Base-by-base conservation (phyloP, 352 stramenopile genomes). In the Phytopythium delawarense region DNA sequence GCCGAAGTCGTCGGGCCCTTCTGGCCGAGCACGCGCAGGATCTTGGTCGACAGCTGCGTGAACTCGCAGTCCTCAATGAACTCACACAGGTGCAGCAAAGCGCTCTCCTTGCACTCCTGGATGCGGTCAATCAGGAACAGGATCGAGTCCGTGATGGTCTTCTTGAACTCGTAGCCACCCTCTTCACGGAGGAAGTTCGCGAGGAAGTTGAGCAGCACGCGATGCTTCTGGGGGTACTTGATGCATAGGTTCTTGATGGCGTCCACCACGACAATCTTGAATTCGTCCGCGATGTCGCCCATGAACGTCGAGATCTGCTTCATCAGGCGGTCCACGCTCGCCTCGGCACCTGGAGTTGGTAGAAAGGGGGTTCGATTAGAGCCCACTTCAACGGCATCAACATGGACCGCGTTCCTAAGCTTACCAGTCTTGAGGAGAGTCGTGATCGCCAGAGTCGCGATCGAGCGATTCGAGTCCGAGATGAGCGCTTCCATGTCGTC, bases 51-150 rank as follows among this genome's bases (percentile, higher is more conserved):
- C 13, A 96, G 61, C 68, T 95, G 86, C 15, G 88, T 93, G 61
- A 95, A 96, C 61, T 96, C 89, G 58, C 87, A 97, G 84, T 99
- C 97, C 70, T 99, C 98, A 67, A 99, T 99, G 67, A 99, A 99
- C 81, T 99, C 98, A 63, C 98, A 99, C 57, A 99, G 71, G 71
- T 99, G 96, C 5, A 99, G 81, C 34, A 99, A 76, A 20, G 84
- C 97, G 39, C 80, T 94, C 70, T 99, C 97, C 68, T 98, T 99
- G 56, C 96, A 98, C 72, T 99, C 96, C 12, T 97, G 97, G 30
- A 99, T 98, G 51, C 87, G 71, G 30, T 96, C 86, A 50, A 99
- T 99, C 50, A 99, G 79, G 39, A 97, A 97, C 25, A 99, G 74
- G 67, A 99, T 99, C 54, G 88, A 88, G 65, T 99, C 93, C 42